Evolutionary conservation across 805 yeast species (phyloP).

Genomic region (Tetrapisispora nanseiensis): DNA sequence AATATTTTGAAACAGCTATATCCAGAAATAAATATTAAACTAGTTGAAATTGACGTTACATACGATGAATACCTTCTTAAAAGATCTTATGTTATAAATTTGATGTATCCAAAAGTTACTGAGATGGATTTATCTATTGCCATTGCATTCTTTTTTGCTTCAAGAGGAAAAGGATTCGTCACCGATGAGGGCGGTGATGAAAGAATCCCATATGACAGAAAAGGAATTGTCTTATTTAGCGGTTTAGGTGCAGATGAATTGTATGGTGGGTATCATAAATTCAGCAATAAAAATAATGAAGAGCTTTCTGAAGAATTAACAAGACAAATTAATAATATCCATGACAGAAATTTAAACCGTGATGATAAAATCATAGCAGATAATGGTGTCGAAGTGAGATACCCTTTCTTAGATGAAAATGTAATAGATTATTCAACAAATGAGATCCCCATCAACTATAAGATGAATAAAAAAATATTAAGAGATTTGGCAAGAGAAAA

Average conservation of each 20-base stretch:
- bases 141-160: constrained; percentile 88
- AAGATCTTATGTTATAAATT: constrained; percentile 41
- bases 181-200: constrained; percentile 4
- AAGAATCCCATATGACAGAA: constrained; percentile 35
- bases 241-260: constrained; percentile 97
- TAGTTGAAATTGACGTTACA: constrained; percentile 65
- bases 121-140: constrained; percentile 97
- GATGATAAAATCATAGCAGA: constrained; percentile 81
- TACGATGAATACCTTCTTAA: constrained; percentile 53
- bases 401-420: constrained; percentile 67
- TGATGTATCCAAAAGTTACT: constrained; percentile 77
- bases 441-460: constrained; percentile 40
- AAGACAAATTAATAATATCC: constrained; percentile 62
- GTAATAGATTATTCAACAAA: constrained; percentile 44
- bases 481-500: constrained; percentile 46
- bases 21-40: constrained; percentile 33
- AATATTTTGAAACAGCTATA: constrained; percentile 37
- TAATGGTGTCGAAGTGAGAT: constrained; percentile 86
- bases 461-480: constrained; percentile 46
- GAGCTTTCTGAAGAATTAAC: constrained; percentile 51
- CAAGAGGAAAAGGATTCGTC: constrained; percentile 42
- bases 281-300: constrained; percentile 37
- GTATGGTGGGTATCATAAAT: constrained; percentile 91
- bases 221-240: constrained; percentile 65
- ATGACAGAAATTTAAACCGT: constrained; percentile 74